Evolutionary conservation across 371 early-diverging fungal genomes (phyloP), one percentile per base, ranked within the genome.

Genomic region (Saksenaea vasiformis): DNA sequence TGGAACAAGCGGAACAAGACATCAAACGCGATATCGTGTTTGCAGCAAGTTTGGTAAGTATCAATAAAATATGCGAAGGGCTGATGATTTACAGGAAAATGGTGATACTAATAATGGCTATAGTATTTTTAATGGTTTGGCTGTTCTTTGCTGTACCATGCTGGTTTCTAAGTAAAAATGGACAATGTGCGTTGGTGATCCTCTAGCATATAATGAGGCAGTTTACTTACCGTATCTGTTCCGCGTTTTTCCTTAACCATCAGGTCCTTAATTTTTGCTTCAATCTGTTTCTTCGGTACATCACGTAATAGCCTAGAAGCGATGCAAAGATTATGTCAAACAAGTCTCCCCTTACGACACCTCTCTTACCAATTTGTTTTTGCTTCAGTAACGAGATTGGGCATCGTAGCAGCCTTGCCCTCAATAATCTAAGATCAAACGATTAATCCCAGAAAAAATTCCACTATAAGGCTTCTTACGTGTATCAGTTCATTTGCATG

Each of bases 21-120:
- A 98, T 99, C 68, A 93, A 96, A 68, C 90, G 99, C 64, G 99
- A 99, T 76, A 99, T 99, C 80, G 98, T 99, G 19, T 99, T 99
- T 93, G 97, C 98, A 0, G 94, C 95, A 19, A 93, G 94, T 60
- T 85, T 99, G 75, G 88, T 88, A 85, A 74, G 83, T 70, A 47
- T 39, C 11, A 11, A 3, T 14, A 19, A 27, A 17, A 24, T 10
- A 8, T n/a, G 27, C 10, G 56, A 35, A 26, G 56, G 24, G 19
- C 10, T 3, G 39, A 39, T 5, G 39, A 14, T 39, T 11, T 39
- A 39, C 39, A 47, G 22, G 24, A 22, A 47, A 47, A 22, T 10
- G 24, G 24, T n/a, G 22, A 22, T 19, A 47, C 51, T 47, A 47
- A 47, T 22, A 10, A 47, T 47, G 5, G 22, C 15, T 61, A 34